Base-by-base conservation (phyloP, 192 early-diverging fungal species). In the Mycoemilia scoparia region DNA sequence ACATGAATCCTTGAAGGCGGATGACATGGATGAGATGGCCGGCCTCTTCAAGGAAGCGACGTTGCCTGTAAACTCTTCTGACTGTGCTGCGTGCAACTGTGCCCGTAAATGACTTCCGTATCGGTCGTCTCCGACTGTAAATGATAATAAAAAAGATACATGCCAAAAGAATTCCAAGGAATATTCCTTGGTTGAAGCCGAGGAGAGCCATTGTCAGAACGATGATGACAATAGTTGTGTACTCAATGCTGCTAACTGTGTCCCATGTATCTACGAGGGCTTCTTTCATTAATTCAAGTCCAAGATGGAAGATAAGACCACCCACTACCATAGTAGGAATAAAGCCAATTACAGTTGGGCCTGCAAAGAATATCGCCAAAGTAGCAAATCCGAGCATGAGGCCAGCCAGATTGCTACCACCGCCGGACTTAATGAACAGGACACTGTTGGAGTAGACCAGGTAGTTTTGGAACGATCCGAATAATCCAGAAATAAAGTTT, bases 151-250 rank as follows among this genome's bases (percentile, higher is more conserved):
- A 98, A 61, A 96, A 96, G 20, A 96, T 56, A 51, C 86, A 92
- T 4, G 95, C 85, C 43, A 92, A 57, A 2, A 95, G 51, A 16
- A 98, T 82, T 7, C 95, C 95, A 18, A 89, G 49, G 32, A 92
- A 75, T 39, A 95, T 89, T 10, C 95, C 95, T 41, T 98, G 89
- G 9, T 88, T 88, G 56, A 98, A 98, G n/a, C 93, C 91, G 24
- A 90, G 49, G 8, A 51, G 49, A 6, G 81, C 84, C 92, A 96
- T 96, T 24, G 76, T 68, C 10, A 75, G 40, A 4, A 96, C 69
- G 49, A 95, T 97, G 7, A 65, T 54, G 5, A 73, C 30, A 21
- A 98, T 91, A 4, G 89, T 98, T 13, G 74, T 45, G 43, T 96
- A 98, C 47, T 98, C 93, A 13, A 89, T 60, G 12, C 64, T 63